Evolutionary conservation across 257 asterid genomes (phyloP).

Genomic region (Primulina huaijiensis): DNA sequence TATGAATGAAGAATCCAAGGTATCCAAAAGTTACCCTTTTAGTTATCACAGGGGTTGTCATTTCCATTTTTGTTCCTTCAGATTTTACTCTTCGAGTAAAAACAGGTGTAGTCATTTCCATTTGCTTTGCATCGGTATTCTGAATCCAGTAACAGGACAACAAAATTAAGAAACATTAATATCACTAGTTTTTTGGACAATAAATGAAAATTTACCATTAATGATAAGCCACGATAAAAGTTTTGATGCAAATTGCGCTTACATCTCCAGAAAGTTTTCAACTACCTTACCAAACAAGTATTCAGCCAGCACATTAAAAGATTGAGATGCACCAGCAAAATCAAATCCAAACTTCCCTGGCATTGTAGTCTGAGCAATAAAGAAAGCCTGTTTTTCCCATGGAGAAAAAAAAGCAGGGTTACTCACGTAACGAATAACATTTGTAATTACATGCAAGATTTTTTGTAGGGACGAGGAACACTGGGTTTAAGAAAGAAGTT

Average conservation of each 20-base stretch:
- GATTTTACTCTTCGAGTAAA: conserved; percentile 51
- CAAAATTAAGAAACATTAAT: conserved; percentile 17
- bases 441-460: background rate
- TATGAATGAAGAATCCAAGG: background rate
- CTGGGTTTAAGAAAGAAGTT: conserved; percentile 8
- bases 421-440: conserved; percentile 13
- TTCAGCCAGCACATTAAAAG: conserved; percentile 75
- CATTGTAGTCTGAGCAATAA: conserved; percentile 84
- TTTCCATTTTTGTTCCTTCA: conserved; percentile 77
- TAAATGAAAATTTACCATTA: background rate
- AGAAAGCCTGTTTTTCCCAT: conserved; percentile 51
- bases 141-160: conserved; percentile 27
- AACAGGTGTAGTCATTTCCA: conserved; percentile 94
- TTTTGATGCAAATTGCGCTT: background rate
- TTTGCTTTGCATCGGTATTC: conserved; percentile 63
- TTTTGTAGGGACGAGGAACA: background rate
- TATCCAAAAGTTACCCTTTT: conserved; percentile 42
- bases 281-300: conserved; percentile 98
- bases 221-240: conserved; percentile 2
- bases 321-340: conserved; percentile 67
- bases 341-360: conserved; percentile 81
- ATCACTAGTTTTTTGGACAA: background rate
- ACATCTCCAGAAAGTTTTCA: conserved; percentile 18
- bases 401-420: conserved; percentile 18
- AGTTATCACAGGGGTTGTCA: conserved; percentile 89